Evolutionary conservation across 331 rosid genomes (phyloP), one percentile per base, ranked within the genome.

Genomic region (Dryas integrifolia): DNA sequence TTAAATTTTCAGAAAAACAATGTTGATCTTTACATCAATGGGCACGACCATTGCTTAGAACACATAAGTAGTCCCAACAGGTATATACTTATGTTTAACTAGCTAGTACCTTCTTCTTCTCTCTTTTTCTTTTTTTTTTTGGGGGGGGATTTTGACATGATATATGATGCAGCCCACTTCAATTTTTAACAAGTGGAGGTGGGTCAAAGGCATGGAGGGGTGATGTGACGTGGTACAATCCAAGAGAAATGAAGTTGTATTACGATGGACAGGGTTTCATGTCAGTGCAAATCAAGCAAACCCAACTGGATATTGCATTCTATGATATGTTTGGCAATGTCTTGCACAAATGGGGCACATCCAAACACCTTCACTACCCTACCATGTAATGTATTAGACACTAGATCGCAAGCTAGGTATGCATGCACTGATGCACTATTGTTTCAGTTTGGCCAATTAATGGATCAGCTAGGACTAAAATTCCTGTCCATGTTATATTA

Each of bases 141-240:
- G 24, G 24, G 24, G 24, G 24, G 24, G 24, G 24, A 30, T 30
- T 30, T 1, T 30, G 35, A 30, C 35, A 30, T 30, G 35, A 30
- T 30, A 30, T 30, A 30, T n/a, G 58, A 66, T 79, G 80, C 59
- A 92, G 98, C 73, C 86, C 87, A 66, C 76, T 90, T 64, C 91
- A 86, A 58, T 90, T 79, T 57, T 12, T 92, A 10, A 92, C 98
- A 14, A 92, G 98, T 61, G 98, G 98, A 13, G 96, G 91, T 10
- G 98, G 98, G 0, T 92, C 98, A 5, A 90, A 88, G 85, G 96
- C 98, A 55, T 92, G 98, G 98, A 76, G 81, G 49, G 89, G 90
- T 0, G 82, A 74, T n/a, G 56, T 84, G 13, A 77, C 3, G 12
- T 74, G 65, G 0, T 85, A 84, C 88, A 72, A 81, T 57, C 72